Evolutionary conservation across 202 grass and related monocot species (phyloP), one percentile per base, ranked within the genome.

Genomic region (Schoenoplectus triqueter): DNA sequence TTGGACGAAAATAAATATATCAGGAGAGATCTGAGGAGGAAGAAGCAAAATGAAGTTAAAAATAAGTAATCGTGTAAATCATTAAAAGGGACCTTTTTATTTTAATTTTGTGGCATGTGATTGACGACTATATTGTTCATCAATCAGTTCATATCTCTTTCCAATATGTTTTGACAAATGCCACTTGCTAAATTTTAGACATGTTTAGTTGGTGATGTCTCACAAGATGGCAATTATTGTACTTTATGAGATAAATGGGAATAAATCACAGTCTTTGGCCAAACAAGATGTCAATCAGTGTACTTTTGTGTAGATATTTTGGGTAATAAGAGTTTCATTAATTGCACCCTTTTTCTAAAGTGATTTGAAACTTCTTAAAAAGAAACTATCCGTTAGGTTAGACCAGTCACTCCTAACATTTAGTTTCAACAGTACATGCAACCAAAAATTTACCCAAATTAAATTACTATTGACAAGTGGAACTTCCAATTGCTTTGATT

Each of bases 301-400:
- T 57, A 40, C 52, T 78, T 39, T 59, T 78, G 52, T 78, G 9
- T 78, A 2, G 51, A 59, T 78, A 59, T 41, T 78, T 78, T 59
- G 73, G 73, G 52, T 15, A 78, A 78, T n/a, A 15, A 40, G 73
- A 56, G 22, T 57, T 59, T 40, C 73, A 57, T 9, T 73, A 41
- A 40, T 67, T 67, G 41, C 22, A 41, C 2, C 31, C 6, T 3
- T 21, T 1, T 68, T 68, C 18, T 13, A 5, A 75, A 13, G 8
- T 52, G 47, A 22, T 73, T 73, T 50, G 7, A 49, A 73, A 20
- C 6, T 50, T 9, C 15, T 50, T 73, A n/a, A 48, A 15, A 48
- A 1, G 51, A 73, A 51, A 70, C 14, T 46, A 22, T 0, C 20
- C 17, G 3, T 13, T 14, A 6, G 18, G 52, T 11, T 74, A 52